phyloP scores from a whole-genome alignment of 164 flowering plant genomes.

The Malania oleifera region DNA sequence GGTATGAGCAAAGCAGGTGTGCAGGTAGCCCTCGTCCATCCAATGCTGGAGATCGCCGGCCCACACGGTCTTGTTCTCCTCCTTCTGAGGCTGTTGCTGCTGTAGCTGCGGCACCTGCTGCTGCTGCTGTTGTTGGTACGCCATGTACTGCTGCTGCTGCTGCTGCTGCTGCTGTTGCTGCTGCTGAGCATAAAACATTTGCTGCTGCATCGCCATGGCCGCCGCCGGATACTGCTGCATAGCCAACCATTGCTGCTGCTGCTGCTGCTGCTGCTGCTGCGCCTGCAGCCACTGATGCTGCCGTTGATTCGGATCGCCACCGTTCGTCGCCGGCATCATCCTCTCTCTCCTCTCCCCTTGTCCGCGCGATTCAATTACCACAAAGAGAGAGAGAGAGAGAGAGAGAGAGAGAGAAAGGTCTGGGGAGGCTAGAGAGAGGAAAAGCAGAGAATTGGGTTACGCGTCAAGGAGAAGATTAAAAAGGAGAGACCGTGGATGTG shows the following conservation, averaged over 20 bases:
- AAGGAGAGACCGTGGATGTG: not conserved
- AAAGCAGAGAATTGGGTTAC: not conserved
- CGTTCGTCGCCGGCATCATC: conserved; percentile 21
- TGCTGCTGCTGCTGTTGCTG: conserved; percentile 13
- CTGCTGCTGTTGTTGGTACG: conserved; percentile 18
- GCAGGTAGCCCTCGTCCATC: conserved; percentile 13
- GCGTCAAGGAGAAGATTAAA: not conserved
- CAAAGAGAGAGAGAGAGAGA: conserved; percentile 2
- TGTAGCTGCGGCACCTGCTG: conserved; percentile 18
- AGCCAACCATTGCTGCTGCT: conserved; percentile 35
- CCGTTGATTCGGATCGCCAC: conserved; percentile 25
- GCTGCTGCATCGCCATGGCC: conserved; percentile 63
- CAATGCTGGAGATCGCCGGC: conserved; percentile 10
- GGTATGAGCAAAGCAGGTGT: conserved; percentile 26
- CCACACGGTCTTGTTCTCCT: conserved; percentile 34
- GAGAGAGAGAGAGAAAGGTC: conserved; percentile 7
- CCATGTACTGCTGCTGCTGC: conserved; percentile 40
- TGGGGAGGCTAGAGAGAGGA: conserved; percentile 13
- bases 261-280: conserved; percentile 31
- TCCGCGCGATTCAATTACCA: not conserved
- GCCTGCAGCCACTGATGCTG: conserved; percentile 19
- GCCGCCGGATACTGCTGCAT: conserved; percentile 50
- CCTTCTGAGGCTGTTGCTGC: conserved; percentile 18
- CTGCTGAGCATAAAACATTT: conserved; percentile 48
- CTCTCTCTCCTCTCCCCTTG: conserved; percentile 7